Conservation (phyloP, 2,329 filamentous ascomycete genomes). For the Xylaria sp. region DNA sequence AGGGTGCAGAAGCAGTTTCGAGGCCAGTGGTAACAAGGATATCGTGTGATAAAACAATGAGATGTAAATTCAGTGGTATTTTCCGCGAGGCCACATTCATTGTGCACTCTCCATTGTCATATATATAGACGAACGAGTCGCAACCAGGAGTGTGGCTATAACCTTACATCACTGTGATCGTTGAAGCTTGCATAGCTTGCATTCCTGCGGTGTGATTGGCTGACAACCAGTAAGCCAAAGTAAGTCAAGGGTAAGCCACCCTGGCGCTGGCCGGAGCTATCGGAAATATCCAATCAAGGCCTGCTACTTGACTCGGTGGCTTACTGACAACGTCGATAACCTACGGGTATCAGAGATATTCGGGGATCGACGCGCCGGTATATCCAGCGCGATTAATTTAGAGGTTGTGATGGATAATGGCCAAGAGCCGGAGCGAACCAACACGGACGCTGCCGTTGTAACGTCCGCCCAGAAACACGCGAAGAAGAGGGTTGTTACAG, state of each 20-base stretch:
- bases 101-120: neutral
- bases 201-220: constrained; percentile 32
- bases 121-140: constrained; percentile 20
- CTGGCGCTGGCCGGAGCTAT: constrained; percentile 30
- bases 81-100: neutral
- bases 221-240: constrained; percentile 32
- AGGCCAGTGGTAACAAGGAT: neutral
- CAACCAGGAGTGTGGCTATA: no score
- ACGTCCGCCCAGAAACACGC: constrained; percentile 10
- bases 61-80: neutral
- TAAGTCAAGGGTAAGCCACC: constrained; percentile 12
- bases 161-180: no score
- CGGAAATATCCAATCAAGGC: constrained; percentile 17
- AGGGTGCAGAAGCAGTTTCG: neutral
- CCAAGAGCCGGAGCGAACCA: neutral
- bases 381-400: neutral
- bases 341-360: neutral
- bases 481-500: constrained; percentile 50
- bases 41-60: constrained; percentile 1
- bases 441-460: neutral
- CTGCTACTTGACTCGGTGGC: constrained; percentile 12
- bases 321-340: constrained; percentile 15
- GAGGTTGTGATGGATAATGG: constrained; percentile 16
- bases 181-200: constrained; percentile 23
- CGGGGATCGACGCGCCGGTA: neutral